Evolutionary conservation across 2,329 filamentous ascomycete species (phyloP).

Genomic region (Balansia obtecta): DNA sequence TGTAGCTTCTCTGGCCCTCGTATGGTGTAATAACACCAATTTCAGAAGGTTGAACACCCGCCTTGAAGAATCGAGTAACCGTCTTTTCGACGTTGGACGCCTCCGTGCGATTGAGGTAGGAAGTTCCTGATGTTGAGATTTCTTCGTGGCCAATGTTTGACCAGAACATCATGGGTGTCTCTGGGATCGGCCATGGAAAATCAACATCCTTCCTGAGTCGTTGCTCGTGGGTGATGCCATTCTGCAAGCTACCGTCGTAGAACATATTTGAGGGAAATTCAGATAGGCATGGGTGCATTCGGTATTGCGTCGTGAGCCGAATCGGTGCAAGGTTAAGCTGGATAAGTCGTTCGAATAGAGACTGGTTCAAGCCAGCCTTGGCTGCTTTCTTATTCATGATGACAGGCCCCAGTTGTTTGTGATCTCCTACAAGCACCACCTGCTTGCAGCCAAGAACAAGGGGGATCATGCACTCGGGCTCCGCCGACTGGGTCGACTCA

Average conservation of each 20-base stretch:
- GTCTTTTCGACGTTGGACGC: conserved; percentile 97
- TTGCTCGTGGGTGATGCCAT: conserved; percentile 83
- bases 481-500: conserved; percentile 94
- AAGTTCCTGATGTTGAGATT: conserved; percentile 94
- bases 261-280: conserved; percentile 99
- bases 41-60: conserved; percentile 81
- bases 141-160: conserved; percentile 95
- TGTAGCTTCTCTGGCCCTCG: conserved; percentile 94
- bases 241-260: conserved; percentile 93
- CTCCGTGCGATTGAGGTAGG: conserved; percentile 94
- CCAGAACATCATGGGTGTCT: conserved; percentile 99
- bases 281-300: conserved; percentile 96
- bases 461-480: conserved; percentile 98
- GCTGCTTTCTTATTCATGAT: conserved; percentile 99
- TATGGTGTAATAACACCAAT: conserved; percentile 99
- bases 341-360: conserved; percentile 93
- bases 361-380: conserved; percentile 94
- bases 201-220: conserved; percentile 87
- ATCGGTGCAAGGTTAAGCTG: conserved; percentile 85
- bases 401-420: conserved; percentile 93
- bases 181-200: conserved; percentile 91
- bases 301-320: conserved; percentile 91
- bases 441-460: conserved; percentile 96
- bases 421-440: conserved; percentile 94
- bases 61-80: conserved; percentile 96